Percentiles rank a stretch among this genome's conserved stretches.
Evolutionary conservation across 441 rosid genomes (phyloP).

Genomic region (Populus hybrid): DNA sequence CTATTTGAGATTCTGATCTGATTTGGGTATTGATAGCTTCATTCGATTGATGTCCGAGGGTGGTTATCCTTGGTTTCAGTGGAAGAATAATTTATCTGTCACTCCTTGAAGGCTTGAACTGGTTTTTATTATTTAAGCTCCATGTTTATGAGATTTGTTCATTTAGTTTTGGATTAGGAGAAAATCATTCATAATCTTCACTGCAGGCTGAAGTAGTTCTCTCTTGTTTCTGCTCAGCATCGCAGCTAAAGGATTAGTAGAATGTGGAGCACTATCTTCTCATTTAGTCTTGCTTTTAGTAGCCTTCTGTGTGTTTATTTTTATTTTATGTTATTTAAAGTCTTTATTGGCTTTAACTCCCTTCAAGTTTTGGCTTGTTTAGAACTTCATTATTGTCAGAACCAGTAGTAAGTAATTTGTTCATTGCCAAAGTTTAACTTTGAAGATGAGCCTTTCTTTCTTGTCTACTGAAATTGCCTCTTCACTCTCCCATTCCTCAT

Average conservation of each 20-base stretch:
- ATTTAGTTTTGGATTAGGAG: constrained; percentile 16
- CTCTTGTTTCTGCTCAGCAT: constrained; percentile 7
- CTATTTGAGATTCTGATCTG: constrained; percentile 4
- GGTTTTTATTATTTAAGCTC: constrained; percentile 7
- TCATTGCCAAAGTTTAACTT: constrained; percentile 3
- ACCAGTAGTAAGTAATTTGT: background rate
- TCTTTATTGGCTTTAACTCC: background rate
- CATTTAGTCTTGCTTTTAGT: constrained; percentile 12
- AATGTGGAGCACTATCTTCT: constrained; percentile 16
- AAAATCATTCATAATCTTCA: constrained; percentile 8
- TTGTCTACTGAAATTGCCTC: background rate
- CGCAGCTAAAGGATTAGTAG: constrained; percentile 16
- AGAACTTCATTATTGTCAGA: background rate
- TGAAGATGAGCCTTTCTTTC: background rate
- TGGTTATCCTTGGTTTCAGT: constrained; percentile 18
- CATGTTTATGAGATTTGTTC: constrained; percentile 9
- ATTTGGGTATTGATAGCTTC: constrained; percentile 14
- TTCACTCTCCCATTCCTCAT: too few relatives aligned
- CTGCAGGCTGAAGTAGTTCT: constrained; percentile 21
- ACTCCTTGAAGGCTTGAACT: constrained; percentile 26
- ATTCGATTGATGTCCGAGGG: constrained; percentile 23
- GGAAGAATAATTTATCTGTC: constrained; percentile 24
- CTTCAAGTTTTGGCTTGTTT: background rate
- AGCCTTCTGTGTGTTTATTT: background rate
- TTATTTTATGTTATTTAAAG: background rate